Conservation (phyloP, 768 basidiomycete genomes). For the Filobasidium wieringae region DNA sequence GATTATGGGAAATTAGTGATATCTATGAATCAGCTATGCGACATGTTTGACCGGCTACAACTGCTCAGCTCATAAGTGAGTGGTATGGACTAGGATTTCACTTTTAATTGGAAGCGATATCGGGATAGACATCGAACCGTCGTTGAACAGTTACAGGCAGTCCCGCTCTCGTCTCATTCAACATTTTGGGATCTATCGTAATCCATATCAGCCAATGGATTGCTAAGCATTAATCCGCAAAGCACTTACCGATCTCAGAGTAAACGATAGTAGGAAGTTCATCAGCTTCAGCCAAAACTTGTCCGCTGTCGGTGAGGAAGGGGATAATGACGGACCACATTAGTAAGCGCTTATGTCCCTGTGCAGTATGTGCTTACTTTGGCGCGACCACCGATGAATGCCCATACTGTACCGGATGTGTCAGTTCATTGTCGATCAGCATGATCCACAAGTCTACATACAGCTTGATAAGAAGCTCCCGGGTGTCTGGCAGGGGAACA, state of each 20-base stretch:
- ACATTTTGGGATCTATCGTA: slow-evolving; percentile 48
- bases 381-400: slow-evolving; percentile 87
- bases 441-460: slow-evolving; percentile 9
- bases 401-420: slow-evolving; percentile 36
- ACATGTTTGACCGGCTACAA: too few relatives aligned
- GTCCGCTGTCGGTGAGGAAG: slow-evolving; percentile 48
- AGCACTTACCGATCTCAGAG: slow-evolving; percentile 61
- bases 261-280: slow-evolving; percentile 70
- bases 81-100: too few relatives aligned
- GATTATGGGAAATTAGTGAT: too few relatives aligned
- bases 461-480: slow-evolving; percentile 71
- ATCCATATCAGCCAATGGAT: too few relatives aligned
- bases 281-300: slow-evolving; percentile 58
- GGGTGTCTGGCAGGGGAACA: slow-evolving; percentile 85
- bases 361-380: slow-evolving; percentile 45
- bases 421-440: neutral
- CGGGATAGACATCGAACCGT: slow-evolving; percentile 81
- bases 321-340: neutral
- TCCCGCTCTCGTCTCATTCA: slow-evolving; percentile 58
- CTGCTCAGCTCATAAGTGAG: too few relatives aligned
- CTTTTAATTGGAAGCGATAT: slow-evolving; percentile 51
- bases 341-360: too few relatives aligned
- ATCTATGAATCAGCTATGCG: too few relatives aligned
- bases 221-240: too few relatives aligned
- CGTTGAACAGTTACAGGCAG: slow-evolving; percentile 88